Base-by-base conservation (phyloP, 495 filamentous ascomycete species). In the Sordaria brevicollis region DNA sequence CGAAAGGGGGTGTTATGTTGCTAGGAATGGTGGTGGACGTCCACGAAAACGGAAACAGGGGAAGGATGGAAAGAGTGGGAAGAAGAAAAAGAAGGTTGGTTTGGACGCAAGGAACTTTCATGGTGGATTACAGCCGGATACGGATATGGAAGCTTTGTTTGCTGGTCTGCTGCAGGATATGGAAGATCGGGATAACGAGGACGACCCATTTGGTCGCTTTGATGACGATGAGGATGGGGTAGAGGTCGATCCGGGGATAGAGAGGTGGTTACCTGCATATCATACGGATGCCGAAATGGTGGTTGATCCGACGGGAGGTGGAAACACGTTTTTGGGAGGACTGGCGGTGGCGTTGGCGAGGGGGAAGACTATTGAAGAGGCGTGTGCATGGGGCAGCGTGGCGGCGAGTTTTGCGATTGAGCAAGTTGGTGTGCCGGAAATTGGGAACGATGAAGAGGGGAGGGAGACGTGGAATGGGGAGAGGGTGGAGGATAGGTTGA, bases 401-500 rank as follows among this genome's bases (percentile, higher is more conserved):
- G 91, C 93, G 4, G 94, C 95, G 0, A 93, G 94, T 68, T 95
- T 97, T 77, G 92, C 92, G 10, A 95, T 99, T 72, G 94, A 99
- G 79, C 94, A 98, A 75, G 88, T 95, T 70, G 94, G 95, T 0
- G 87, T 94, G 72, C 95, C 95, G 29, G 79, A 78, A 25, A 75
- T 94, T 5, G 82, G 79, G 25, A 77, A 74, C 35, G 80, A 84
- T 70, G 79, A 76, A 7, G 77, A 86, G 39, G 88, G 86, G 17
- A 79, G 74, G 65, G 93, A 96, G 79, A 86, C 84, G 69, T 97
- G 93, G 93, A 96, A 97, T 80, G 89, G 86, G 5, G 81, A 83
- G 7, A 74, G 72, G 21, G 86, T 90, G 5, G 76, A 83, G 31
- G 84, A 85, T 19, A 79, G 88, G 71, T 79, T 91, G 74, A 76